Base-by-base conservation (phyloP, 1,284 basidiomycete genomes). In the Papiliotrema laurentii region DNA sequence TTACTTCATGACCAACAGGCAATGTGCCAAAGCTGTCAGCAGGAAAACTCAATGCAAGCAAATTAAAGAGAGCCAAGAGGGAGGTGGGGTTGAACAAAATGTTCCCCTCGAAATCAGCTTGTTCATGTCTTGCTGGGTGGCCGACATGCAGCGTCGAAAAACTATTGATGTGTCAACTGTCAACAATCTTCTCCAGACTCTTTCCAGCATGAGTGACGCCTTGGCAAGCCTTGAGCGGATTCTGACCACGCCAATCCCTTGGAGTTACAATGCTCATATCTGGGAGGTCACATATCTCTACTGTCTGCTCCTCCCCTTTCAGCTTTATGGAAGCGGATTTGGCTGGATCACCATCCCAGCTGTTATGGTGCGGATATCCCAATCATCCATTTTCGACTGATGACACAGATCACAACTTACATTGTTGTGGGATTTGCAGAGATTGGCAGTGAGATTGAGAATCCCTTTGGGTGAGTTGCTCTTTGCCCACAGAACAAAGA, bases 181-280 rank as follows among this genome's bases (percentile, higher is more conserved):
- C 25, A 84, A 80, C 58, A 67, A 74, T n/a, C 71, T 87, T 19
- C 51, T 84, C 0, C 61, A 59, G 2, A 62, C 80, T 1, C 64
- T 87, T 7, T 79, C 78, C 56, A 76, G 79, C 54, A 77, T 88
- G 36, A 80, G 81, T 3, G 84, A 87, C 46, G 79, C 82, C 16
- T 71, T 88, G 36, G 83, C 83, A 6, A 82, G 82, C 5, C 75
- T 88, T 3, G 86, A 89, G 64, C 77, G 86, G 37, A 86, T 88
- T 55, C 74, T 87, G 13, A 87, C 85, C 0, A 87, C 85, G 0
- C 86, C 86, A 1, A 86, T 89, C 40, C 86, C 86, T 1, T 87
- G 85, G 73, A 85, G 83, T 77, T 87, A 71, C 55, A 58, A 70
- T 81, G 69, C 68, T 10, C 69, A 70, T 51, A 73, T 73, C 43